Conservation (phyloP, 164 flowering plant genomes). For the Cinnamomum chago region DNA sequence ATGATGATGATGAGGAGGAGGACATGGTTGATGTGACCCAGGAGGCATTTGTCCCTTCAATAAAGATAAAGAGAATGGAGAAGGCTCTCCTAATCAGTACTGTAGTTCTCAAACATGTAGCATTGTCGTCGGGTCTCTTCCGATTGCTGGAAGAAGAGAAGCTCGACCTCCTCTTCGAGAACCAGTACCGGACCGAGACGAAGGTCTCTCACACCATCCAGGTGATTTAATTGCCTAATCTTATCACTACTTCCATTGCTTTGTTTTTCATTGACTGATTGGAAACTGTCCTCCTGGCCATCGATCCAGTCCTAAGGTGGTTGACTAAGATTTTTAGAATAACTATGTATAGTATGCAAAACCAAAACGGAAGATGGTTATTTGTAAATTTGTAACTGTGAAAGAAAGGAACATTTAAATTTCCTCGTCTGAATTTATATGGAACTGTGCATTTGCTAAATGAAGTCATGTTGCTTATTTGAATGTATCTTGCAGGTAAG, state of each 20-base stretch:
- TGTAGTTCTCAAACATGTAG: constrained; percentile 16
- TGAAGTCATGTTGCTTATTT: no score
- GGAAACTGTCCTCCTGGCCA: no score
- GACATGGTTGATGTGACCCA: neutral
- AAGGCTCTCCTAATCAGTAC: constrained; percentile 17
- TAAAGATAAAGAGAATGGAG: constrained; percentile 14
- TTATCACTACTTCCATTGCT: no score
- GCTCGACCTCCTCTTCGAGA: constrained; percentile 19
- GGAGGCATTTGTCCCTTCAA: constrained; percentile 17
- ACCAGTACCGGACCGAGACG: constrained; percentile 21
- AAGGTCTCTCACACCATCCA: constrained; percentile 22
- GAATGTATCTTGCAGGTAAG: neutral
- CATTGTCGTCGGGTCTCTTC: constrained; percentile 20
- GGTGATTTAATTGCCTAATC: constrained; percentile 1
- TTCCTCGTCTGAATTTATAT: no score
- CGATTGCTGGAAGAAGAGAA: constrained; percentile 19
- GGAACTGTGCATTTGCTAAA: no score
- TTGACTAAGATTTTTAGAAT: no score
- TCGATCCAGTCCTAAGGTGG: no score
- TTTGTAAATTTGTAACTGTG: no score
- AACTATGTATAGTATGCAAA: no score
- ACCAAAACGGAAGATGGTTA: no score
- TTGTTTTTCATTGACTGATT: no score
- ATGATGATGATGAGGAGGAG: neutral
- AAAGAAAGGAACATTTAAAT: no score